A percentile compares a stretch with the other conserved stretches of the same genome.
phyloP scores from a whole-genome alignment of 495 filamentous ascomycete genomes.

The Daldinia bambusicola region DNA sequence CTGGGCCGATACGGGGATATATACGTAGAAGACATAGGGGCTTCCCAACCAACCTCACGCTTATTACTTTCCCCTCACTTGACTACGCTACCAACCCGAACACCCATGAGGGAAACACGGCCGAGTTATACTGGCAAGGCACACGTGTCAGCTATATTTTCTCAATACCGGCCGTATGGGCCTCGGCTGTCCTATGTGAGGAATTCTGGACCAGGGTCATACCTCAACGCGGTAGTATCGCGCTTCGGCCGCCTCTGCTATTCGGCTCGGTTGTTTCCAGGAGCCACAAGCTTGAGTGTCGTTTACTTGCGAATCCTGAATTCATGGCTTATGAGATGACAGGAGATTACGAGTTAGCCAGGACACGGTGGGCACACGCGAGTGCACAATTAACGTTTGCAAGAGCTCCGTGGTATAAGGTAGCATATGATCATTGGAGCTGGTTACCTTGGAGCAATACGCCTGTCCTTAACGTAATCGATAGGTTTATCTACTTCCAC shows the following conservation, averaged over 20 bases:
- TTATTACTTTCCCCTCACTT: background rate
- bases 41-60: background rate
- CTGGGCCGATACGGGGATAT: background rate
- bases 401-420: slow-evolving; percentile 1
- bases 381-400: background rate
- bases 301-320: background rate
- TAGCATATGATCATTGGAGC: background rate
- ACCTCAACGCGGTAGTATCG: background rate
- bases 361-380: background rate
- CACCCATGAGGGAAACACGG: background rate
- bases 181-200: slow-evolving; percentile 14
- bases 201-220: slow-evolving; percentile 17
- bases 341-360: too few species aligned
- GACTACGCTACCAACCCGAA: background rate
- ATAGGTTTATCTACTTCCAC: slow-evolving; percentile 1
- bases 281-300: background rate
- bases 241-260: slow-evolving; percentile 4
- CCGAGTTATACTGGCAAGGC: background rate
- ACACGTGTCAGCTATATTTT: background rate
- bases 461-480: background rate
- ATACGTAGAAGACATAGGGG: background rate
- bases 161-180: background rate
- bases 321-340: background rate
- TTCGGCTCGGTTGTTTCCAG: background rate
- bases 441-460: slow-evolving; percentile 1